Base-by-base conservation (phyloP, 257 asterid genomes). In the Cordia subcordata region DNA sequence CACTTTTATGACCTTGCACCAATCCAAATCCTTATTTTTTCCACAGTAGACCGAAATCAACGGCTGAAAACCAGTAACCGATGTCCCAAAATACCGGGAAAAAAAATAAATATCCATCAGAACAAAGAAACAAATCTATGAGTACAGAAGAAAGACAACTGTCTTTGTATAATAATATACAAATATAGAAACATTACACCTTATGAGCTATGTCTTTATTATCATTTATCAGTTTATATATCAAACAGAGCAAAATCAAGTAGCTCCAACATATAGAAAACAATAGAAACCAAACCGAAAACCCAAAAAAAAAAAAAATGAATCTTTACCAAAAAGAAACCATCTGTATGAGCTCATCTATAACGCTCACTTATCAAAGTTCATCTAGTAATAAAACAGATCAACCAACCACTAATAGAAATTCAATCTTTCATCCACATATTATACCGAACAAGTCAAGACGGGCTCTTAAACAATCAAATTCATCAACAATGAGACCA, bases 321-420 rank as follows among this genome's bases (percentile, higher is more conserved):
- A 27, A 1, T 27, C 4, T 23, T 37, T 13, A 1, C 33, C 42
- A 14, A 6, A 51, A 40, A 58, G 44, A 46, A 35, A n/a, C 16
- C 35, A 52, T 20, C 14, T 39, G 40, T 57, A 21, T 35, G 45
- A 51, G 38, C 44, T 55, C 40, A 68, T 64, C 64, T 52, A 50
- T 12, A 45, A 45, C 72, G 60, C 32, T 53, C 55, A 58, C 54
- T 32, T 65, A 81, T 77, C 82, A 69, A 58, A 73, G 59, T 71
- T 58, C 72, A 66, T 63, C 47, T 33, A 73, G 20, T 55, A 44
- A 20, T 40, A 62, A 74, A 60, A 23, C 53, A 65, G 66, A 66
- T 46, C 62, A 65, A 56, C 32, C 19, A 56, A 59, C 42, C 56
- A 64, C 47, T 51, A 52, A 53, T 11, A 72, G 71, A 77, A 62